phyloP scores from a whole-genome alignment of 805 yeast genomes.

The Saturnispora quitensis region DNA sequence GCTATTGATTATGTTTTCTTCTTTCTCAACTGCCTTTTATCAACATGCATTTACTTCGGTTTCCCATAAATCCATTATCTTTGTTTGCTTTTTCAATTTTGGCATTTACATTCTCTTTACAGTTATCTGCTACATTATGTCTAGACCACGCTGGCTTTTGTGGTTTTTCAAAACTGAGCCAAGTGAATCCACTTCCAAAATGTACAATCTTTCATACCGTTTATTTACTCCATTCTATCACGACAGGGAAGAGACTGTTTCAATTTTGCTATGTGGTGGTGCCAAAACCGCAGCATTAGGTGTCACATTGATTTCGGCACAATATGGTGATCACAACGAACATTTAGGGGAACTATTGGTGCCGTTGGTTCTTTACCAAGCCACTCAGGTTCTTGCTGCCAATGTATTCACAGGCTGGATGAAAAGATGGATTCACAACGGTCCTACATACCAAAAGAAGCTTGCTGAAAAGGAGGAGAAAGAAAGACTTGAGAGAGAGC shows the following conservation, averaged over 20 bases:
- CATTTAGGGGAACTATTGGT: conserved; percentile 65
- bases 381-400: conserved; percentile 80
- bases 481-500: background rate
- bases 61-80: conserved; percentile 50
- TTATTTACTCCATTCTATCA: conserved; percentile 59
- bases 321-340: conserved; percentile 52
- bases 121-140: conserved; percentile 43
- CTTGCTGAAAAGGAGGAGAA: background rate
- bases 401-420: conserved; percentile 58
- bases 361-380: conserved; percentile 78
- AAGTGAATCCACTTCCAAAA: conserved; percentile 30
- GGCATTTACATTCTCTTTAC: conserved; percentile 78
- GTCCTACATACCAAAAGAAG: conserved; percentile 3
- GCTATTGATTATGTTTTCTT: conserved; percentile 46
- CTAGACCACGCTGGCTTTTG: conserved; percentile 48
- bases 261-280: conserved; percentile 81
- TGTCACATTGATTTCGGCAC: conserved; percentile 60
- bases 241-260: conserved; percentile 60
- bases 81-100: conserved; percentile 73
- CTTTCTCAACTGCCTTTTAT: conserved; percentile 81
- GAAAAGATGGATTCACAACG: conserved; percentile 55
- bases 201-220: conserved; percentile 38
- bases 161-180: conserved; percentile 40
- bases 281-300: conserved; percentile 93
- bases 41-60: conserved; percentile 61